A percentile compares a stretch with the other conserved stretches of the same genome.
These are phyloP conservation scores for Solanum hybrid DNA, from an alignment of 305 asterid genomes.

Conservation along the genomic window DNA sequence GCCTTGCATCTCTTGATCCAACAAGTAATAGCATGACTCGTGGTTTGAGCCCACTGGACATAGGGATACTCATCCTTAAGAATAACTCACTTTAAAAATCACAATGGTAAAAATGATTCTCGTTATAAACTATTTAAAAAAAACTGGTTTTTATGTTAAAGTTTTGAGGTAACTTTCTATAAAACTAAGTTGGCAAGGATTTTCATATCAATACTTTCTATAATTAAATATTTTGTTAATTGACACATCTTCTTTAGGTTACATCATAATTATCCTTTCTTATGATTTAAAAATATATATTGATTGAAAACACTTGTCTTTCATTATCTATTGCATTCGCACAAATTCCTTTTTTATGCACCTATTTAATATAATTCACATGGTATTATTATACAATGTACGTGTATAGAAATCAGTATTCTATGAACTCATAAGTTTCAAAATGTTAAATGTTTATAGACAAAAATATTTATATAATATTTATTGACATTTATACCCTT, in stretches of 20 bases:
- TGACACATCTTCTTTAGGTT: not conserved
- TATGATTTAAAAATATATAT: too few relatives aligned
- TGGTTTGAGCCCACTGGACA: not conserved
- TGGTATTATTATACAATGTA: not conserved
- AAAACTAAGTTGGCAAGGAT: not conserved
- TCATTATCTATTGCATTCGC: not conserved
- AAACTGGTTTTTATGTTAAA: not conserved
- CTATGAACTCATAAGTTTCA: not conserved
- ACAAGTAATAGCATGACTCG: not conserved
- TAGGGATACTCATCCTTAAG: not conserved
- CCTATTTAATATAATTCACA: not conserved
- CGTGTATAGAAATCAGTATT: not conserved
- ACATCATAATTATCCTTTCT: not conserved
- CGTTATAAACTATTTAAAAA: too few relatives aligned
- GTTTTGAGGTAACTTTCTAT: not conserved
- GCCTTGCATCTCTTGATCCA: not conserved
- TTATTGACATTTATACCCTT: not conserved
- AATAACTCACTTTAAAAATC: too few relatives aligned
- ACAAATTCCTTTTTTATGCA: not conserved
- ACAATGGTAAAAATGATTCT: too few relatives aligned
- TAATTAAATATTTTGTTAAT: not conserved
- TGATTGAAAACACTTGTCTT: too few relatives aligned
- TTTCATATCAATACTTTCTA: not conserved
- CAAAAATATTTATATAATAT: too few relatives aligned
- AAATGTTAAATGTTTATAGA: too few relatives aligned